A percentile compares a stretch with the other conserved stretches of the same genome.
These are phyloP conservation scores for Phlebiopsis gigantea DNA, from an alignment of 768 basidiomycete species.

Conservation along the genomic window DNA sequence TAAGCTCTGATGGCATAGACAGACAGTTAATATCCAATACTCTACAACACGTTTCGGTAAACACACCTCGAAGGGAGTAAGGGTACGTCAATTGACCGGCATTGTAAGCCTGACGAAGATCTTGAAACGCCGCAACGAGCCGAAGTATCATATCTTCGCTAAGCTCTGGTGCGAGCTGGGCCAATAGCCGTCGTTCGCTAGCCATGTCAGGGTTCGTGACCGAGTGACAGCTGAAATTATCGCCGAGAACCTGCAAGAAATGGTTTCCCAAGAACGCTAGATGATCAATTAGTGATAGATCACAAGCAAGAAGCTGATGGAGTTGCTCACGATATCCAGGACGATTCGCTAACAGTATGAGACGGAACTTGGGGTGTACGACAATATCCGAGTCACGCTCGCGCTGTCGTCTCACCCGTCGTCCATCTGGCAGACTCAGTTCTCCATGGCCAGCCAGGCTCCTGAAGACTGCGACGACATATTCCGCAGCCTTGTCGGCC, in stretches of 20 bases:
- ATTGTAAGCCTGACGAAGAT: constrained; percentile 54
- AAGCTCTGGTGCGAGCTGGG: constrained; percentile 58
- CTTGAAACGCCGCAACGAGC: constrained; percentile 61
- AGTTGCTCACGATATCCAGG: constrained; percentile 58
- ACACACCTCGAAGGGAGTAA: constrained; percentile 60
- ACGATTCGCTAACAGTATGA: constrained; percentile 59
- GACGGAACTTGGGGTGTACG: constrained; percentile 59
- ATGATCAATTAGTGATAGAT: background rate
- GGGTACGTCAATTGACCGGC: constrained; percentile 56
- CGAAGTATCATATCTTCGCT: constrained; percentile 46
- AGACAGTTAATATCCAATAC: background rate
- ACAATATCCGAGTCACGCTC: constrained; percentile 51
- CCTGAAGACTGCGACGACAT: constrained; percentile 67
- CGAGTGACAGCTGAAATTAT: constrained; percentile 61
- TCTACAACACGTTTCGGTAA: background rate
- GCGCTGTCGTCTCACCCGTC: constrained; percentile 41
- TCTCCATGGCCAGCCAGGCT: constrained; percentile 64
- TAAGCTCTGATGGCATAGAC: constrained; percentile 45
- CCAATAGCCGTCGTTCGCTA: constrained; percentile 55
- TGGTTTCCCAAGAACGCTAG: constrained; percentile 69
- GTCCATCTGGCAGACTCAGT: constrained; percentile 58
- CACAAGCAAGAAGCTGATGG: background rate
- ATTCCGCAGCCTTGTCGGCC: constrained; percentile 70
- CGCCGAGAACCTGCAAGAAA: constrained; percentile 66
- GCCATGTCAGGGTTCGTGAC: constrained; percentile 63